Conservation (phyloP, 768 basidiomycete genomes). For the Suillus ampliporus region DNA sequence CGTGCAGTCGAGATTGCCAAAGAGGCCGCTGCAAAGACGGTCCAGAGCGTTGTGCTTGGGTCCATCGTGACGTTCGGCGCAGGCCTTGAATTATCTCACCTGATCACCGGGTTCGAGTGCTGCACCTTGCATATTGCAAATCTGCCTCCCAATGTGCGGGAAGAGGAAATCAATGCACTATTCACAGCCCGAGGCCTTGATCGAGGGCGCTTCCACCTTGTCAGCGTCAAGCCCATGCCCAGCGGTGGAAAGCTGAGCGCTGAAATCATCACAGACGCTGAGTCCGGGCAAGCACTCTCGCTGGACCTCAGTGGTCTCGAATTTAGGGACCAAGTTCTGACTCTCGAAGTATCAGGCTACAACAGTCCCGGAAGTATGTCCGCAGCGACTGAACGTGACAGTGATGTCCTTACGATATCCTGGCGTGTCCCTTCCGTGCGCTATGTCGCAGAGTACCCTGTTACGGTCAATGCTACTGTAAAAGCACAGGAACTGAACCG, state of each 20-base stretch:
- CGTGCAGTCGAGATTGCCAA: conserved; percentile 23
- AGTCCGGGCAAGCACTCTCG: conserved; percentile 47
- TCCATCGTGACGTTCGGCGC: conserved; percentile 55
- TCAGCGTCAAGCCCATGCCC: conserved; percentile 34
- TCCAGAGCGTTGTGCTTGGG: conserved; percentile 50
- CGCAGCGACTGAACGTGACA: conserved; percentile 34
- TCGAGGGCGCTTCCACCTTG: conserved; percentile 38
- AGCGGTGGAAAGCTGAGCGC: conserved; percentile 43
- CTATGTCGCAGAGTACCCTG: conserved; percentile 50
- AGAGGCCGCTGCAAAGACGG: conserved; percentile 48
- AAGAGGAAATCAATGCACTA: conserved; percentile 47
- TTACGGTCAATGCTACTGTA: conserved; percentile 14
- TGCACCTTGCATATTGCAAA: conserved; percentile 52
- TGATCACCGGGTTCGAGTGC: conserved; percentile 58
- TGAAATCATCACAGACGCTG: conserved; percentile 47
- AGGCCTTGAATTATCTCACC: conserved; percentile 50
- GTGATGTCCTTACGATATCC: conserved; percentile 51
- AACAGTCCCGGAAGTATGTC: conserved; percentile 50
- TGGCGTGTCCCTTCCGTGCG: conserved; percentile 57
- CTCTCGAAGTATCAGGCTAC: conserved; percentile 49
- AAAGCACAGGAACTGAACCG: conserved; percentile 47
- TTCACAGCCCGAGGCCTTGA: conserved; percentile 51
- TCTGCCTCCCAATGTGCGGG: conserved; percentile 47
- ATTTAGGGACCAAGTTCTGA: conserved; percentile 49
- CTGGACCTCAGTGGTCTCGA: conserved; percentile 53